Conservation (phyloP, 495 filamentous ascomycete genomes). For the Neurospora cerealis region DNA sequence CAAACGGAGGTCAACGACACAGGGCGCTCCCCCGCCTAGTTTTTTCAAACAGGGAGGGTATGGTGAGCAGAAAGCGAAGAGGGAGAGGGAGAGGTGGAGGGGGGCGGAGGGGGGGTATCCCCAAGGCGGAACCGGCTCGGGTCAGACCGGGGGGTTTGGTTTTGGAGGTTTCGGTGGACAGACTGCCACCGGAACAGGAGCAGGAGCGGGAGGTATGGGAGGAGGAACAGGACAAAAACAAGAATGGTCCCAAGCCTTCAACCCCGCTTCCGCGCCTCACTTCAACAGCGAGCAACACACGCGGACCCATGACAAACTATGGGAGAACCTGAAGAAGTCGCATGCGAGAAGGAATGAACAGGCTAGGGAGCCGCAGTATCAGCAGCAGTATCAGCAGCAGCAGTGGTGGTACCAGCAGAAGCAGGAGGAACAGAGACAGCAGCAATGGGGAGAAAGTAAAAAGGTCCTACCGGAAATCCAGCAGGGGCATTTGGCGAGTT, state of each 20-base stretch:
- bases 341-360: background rate
- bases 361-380: background rate
- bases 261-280: constrained; percentile 44
- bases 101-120: constrained; percentile 1
- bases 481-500: constrained; percentile 17
- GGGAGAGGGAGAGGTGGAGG: constrained; percentile 41
- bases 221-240: too few relatives aligned
- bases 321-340: background rate
- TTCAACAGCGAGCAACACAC: constrained; percentile 55
- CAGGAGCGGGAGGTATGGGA: too few relatives aligned
- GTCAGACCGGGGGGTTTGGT: background rate
- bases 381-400: background rate
- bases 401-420: constrained; percentile 32
- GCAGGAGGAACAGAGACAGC: constrained; percentile 15
- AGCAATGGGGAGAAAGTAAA: constrained; percentile 3
- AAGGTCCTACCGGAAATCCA: background rate
- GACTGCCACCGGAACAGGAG: constrained; percentile 6
- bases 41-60: constrained; percentile 78
- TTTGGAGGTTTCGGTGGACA: background rate
- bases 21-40: constrained; percentile 77
- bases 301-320: constrained; percentile 26
- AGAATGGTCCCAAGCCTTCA: background rate
- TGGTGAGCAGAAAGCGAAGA: constrained; percentile 42
- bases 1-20: constrained; percentile 61
- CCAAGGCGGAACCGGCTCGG: background rate